Percentiles rank a stretch among this genome's conserved stretches.
These are phyloP conservation scores for Termitomyces sp. DNA, from an alignment of 768 basidiomycete genomes.

Conservation along the genomic window DNA sequence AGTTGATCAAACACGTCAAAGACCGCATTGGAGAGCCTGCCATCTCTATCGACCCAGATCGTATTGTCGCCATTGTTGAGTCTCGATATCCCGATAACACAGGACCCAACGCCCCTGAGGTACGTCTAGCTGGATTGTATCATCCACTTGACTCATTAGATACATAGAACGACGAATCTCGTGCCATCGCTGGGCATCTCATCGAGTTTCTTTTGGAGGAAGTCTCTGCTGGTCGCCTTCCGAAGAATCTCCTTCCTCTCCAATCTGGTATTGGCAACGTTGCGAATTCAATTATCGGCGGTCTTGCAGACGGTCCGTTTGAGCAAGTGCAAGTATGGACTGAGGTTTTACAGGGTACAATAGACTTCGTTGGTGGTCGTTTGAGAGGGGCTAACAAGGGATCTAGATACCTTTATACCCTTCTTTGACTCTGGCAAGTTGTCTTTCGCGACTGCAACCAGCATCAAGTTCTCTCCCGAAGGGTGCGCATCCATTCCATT, in stretches of 20 bases:
- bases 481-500: constrained; percentile 20
- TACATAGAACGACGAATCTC: constrained; percentile 30
- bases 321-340: constrained; percentile 47
- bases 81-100: constrained; percentile 38
- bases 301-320: constrained; percentile 41
- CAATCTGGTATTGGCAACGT: constrained; percentile 47
- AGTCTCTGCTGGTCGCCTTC: constrained; percentile 34
- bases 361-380: background rate
- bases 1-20: constrained; percentile 37
- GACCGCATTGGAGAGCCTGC: constrained; percentile 40
- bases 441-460: constrained; percentile 42
- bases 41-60: constrained; percentile 43
- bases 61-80: constrained; percentile 40
- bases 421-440: constrained; percentile 45
- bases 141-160: background rate
- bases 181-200: constrained; percentile 37
- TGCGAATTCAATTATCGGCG: constrained; percentile 45
- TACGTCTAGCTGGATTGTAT: constrained; percentile 8
- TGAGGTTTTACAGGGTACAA: constrained; percentile 37
- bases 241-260: constrained; percentile 35
- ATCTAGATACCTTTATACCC: constrained; percentile 35
- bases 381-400: background rate
- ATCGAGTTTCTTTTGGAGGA: constrained; percentile 39
- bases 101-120: constrained; percentile 37
- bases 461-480: constrained; percentile 39